These are phyloP conservation scores for Yamadazyma sp. DNA, from an alignment of 1,139 yeast genomes.

Conservation along the genomic window DNA sequence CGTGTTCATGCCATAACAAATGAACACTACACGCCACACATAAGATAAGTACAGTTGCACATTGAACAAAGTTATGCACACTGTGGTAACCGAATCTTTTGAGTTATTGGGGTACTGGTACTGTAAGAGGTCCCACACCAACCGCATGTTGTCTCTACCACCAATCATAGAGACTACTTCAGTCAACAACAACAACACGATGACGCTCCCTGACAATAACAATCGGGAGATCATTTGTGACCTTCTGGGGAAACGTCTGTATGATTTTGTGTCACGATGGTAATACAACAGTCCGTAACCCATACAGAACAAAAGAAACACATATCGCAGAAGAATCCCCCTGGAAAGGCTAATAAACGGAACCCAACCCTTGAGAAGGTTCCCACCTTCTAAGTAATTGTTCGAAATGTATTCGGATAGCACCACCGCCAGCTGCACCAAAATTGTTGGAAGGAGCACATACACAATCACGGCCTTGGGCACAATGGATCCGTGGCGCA, in stretches of 20 bases:
- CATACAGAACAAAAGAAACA: conserved; percentile 28
- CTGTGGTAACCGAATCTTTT: too few species aligned
- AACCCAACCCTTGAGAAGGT: background rate
- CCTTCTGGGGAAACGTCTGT: conserved; percentile 28
- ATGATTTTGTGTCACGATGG: conserved; percentile 25
- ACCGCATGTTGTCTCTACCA: too few species aligned
- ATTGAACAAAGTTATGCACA: too few species aligned
- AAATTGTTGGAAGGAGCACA: conserved; percentile 26
- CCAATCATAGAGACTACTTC: background rate
- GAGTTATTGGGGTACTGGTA: too few species aligned
- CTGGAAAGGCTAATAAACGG: background rate
- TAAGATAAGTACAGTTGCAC: too few species aligned
- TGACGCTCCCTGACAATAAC: conserved; percentile 17
- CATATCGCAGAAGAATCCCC: background rate
- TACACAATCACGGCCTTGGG: conserved; percentile 34
- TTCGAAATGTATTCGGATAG: conserved; percentile 21
- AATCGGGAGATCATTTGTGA: conserved; percentile 19
- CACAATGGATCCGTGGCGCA: conserved; percentile 34
- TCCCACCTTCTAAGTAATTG: conserved; percentile 11
- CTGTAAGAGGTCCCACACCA: too few species aligned
- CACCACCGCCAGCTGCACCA: conserved; percentile 12
- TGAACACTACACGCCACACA: too few species aligned
- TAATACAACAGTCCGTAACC: conserved; percentile 39
- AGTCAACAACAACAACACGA: conserved; percentile 2
- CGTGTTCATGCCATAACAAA: too few species aligned